phyloP scores from a whole-genome alignment of 495 filamentous ascomycete species.

The Copromyces sp. region DNA sequence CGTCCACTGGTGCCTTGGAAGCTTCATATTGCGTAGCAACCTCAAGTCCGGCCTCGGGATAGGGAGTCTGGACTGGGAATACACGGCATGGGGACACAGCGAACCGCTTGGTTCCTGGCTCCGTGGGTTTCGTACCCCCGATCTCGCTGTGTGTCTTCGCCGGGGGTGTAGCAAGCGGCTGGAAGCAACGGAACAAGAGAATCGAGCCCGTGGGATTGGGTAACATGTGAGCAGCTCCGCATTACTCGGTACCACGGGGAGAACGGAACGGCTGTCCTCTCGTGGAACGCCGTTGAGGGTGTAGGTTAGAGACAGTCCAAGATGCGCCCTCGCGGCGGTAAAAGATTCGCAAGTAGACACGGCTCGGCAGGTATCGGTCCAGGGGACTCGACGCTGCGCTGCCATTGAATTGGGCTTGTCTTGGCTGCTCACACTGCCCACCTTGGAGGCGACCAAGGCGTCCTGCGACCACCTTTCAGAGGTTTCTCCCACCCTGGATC shows the following conservation, averaged over 20 bases:
- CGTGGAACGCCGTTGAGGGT: background rate
- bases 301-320: background rate
- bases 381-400: background rate
- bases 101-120: background rate
- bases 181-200: background rate
- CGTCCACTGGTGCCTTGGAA: background rate
- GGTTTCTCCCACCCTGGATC: background rate
- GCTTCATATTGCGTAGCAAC: background rate
- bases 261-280: background rate
- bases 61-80: background rate
- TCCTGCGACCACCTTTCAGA: background rate
- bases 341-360: background rate
- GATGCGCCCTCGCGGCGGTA: background rate
- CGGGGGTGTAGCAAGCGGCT: background rate
- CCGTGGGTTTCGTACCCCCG: background rate
- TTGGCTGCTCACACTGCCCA: background rate
- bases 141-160: background rate
- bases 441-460: background rate
- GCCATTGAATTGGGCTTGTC: background rate
- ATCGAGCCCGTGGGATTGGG: background rate
- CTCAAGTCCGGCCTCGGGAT: background rate
- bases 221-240: background rate
- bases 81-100: background rate
- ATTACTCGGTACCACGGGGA: background rate
- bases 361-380: slow-evolving; percentile 11